Evolutionary conservation across 345 rosid genomes (phyloP), one percentile per base, ranked within the genome.

Genomic region (Aquilaria malaccensis): DNA sequence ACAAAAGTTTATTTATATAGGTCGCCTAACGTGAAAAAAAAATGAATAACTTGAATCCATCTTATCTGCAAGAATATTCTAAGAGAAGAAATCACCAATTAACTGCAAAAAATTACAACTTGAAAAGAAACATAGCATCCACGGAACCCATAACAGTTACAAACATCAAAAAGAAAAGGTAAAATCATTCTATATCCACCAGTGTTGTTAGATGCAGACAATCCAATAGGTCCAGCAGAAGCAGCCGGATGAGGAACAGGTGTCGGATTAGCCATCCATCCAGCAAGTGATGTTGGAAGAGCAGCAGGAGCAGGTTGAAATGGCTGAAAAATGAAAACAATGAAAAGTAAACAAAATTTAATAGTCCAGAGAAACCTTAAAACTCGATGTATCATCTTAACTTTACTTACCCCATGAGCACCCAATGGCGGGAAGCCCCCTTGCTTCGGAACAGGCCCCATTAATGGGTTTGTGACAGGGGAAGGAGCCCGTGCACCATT

Each of bases 221-320:
- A 71, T 65, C 88, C 83, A 30, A 87, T 67, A n/a, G 90, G 87
- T 57, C 87, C 88, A 12, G 79, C 87, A 73, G 92, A 79, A 64
- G 81, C 91, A 37, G 85, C 74, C 6, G 84, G 90, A 61, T 85
- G 88, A 68, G 90, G 82, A 43, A 80, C 83, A 43, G 86, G 66
- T 57, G 87, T 65, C 53, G 90, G 76, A 76, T 76, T 87, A 33
- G 93, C 90, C 95, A 87, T 82, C 95, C 89, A 85, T 50, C 95
- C 92, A 50, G 95, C 77, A 63, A 82, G 82, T 66, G 88, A 68
- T 56, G 88, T 67, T 51, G 92, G 66, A 66, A 90, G 85, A 55
- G 83, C 77, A 63, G 86, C 78, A 47, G 85, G 86, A 45, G 77
- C 50, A 2, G 95, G 75, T 80, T 81, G 95, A 75, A 87, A 87